phyloP scores from a whole-genome alignment of 2,329 filamentous ascomycete genomes.

The Westerdykella aurantiaca region DNA sequence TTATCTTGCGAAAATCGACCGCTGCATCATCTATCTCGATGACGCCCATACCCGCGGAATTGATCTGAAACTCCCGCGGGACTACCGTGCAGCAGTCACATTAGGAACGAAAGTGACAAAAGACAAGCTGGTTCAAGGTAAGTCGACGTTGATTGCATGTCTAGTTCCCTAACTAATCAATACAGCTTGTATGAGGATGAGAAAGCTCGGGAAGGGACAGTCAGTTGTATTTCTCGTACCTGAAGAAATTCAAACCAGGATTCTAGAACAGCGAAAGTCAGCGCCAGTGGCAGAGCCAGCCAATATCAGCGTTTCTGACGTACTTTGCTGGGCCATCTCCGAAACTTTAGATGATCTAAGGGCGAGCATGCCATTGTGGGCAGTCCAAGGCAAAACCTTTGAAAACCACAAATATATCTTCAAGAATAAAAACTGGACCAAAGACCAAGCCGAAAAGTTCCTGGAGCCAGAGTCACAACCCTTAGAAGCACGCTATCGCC shows the following conservation, averaged over 20 bases:
- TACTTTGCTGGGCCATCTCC: constrained; percentile 55
- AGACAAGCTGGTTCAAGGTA: constrained; percentile 63
- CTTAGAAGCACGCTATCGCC: constrained; percentile 50
- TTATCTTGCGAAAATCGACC: constrained; percentile 51
- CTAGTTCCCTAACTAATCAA: constrained; percentile 4
- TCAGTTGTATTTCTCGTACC: constrained; percentile 58
- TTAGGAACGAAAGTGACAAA: constrained; percentile 61
- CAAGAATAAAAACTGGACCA: constrained; percentile 16
- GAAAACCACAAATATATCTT: constrained; percentile 39
- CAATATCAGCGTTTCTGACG: constrained; percentile 47
- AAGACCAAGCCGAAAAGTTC: constrained; percentile 39
- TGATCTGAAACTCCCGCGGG: constrained; percentile 56
- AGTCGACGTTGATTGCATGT: constrained; percentile 7
- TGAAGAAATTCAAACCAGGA: constrained; percentile 53
- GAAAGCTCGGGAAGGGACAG: constrained; percentile 62
- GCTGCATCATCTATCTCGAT: constrained; percentile 63
- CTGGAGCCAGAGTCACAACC: constrained; percentile 52
- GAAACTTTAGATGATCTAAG: constrained; percentile 51
- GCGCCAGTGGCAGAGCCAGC: constrained; percentile 3
- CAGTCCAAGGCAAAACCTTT: constrained; percentile 52
- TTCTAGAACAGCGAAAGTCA: constrained; percentile 27
- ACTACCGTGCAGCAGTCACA: constrained; percentile 61
- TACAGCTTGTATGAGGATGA: constrained; percentile 59
- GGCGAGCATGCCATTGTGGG: constrained; percentile 55
- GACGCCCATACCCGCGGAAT: constrained; percentile 66